Percentiles rank a stretch among this genome's conserved stretches.
Conservation (phyloP, 768 basidiomycete genomes). For the Hericium alpestre region DNA sequence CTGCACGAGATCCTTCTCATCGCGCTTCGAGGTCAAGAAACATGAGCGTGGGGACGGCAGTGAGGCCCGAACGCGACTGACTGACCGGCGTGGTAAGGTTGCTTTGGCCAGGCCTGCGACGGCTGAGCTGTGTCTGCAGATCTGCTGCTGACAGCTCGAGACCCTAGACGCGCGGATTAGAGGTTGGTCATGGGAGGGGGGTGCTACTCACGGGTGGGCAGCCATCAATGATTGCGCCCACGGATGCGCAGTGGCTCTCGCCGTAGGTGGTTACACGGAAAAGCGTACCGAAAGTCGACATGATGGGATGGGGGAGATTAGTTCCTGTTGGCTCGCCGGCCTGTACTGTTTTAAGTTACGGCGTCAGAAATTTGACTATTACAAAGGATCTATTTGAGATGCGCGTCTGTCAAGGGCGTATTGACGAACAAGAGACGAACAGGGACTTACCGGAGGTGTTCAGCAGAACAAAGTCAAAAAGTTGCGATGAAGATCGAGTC, state of each 20-base stretch:
- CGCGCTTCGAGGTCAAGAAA: slow-evolving; percentile 43
- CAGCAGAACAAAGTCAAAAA: neutral
- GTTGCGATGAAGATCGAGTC: neutral
- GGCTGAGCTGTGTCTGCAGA: slow-evolving; percentile 83
- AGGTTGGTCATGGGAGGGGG: neutral
- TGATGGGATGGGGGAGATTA: slow-evolving; percentile 21
- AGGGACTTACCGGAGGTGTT: neutral
- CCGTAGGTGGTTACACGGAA: slow-evolving; percentile 97
- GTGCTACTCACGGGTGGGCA: slow-evolving; percentile 72
- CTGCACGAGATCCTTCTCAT: slow-evolving; percentile 91
- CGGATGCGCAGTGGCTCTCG: slow-evolving; percentile 94
- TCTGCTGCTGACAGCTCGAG: slow-evolving; percentile 69
- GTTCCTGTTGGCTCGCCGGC: too few species aligned
- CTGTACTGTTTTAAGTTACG: too few species aligned
- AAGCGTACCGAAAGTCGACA: slow-evolving; percentile 89
- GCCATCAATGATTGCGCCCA: slow-evolving; percentile 95
- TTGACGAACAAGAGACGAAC: too few species aligned
- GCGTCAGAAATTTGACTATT: too few species aligned
- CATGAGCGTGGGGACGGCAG: neutral
- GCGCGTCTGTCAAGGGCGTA: too few species aligned
- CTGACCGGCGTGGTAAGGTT: slow-evolving; percentile 90
- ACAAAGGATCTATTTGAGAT: too few species aligned
- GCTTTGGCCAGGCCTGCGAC: slow-evolving; percentile 91
- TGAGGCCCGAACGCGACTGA: slow-evolving; percentile 7
- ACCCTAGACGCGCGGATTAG: slow-evolving; percentile 41